These are phyloP conservation scores for Oenanthe sinensis DNA, from an alignment of 129 eudicot species.

Conservation along the genomic window DNA sequence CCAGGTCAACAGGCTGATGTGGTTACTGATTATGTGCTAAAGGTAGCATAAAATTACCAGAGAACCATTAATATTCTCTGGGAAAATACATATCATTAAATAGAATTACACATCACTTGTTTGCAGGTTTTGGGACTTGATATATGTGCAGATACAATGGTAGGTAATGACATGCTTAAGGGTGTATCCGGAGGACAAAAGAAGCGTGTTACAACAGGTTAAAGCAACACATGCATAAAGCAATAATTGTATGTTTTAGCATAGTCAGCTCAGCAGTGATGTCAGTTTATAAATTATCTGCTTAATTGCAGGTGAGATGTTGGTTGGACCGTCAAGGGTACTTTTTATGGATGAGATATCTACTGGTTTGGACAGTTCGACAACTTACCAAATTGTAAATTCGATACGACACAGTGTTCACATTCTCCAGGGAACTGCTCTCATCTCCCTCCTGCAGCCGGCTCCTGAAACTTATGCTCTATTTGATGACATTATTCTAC, in stretches of 20 bases:
- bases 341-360: constrained; percentile 27
- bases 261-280: neutral
- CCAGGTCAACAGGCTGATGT: constrained; percentile 53
- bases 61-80: neutral
- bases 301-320: constrained; percentile 25
- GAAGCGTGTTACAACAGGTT: constrained; percentile 27
- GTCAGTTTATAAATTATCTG: neutral
- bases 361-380: constrained; percentile 26
- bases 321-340: constrained; percentile 31
- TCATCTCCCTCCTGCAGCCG: constrained; percentile 30
- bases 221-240: constrained; percentile 33
- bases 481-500: constrained; percentile 28
- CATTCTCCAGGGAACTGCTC: constrained; percentile 21
- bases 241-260: neutral
- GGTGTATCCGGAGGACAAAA: constrained; percentile 29
- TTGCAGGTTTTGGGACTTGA: constrained; percentile 29
- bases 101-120: too few species aligned
- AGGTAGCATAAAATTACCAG: neutral
- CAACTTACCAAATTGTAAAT: constrained; percentile 22
- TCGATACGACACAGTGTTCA: constrained; percentile 22
- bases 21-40: constrained; percentile 39
- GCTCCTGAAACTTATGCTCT: constrained; percentile 26
- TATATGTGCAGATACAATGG: constrained; percentile 22
- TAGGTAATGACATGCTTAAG: constrained; percentile 23
- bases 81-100: neutral